Evolutionary conservation across 805 yeast species (phyloP), one percentile per base, ranked within the genome.

Genomic region (Yarrowia bubula): DNA sequence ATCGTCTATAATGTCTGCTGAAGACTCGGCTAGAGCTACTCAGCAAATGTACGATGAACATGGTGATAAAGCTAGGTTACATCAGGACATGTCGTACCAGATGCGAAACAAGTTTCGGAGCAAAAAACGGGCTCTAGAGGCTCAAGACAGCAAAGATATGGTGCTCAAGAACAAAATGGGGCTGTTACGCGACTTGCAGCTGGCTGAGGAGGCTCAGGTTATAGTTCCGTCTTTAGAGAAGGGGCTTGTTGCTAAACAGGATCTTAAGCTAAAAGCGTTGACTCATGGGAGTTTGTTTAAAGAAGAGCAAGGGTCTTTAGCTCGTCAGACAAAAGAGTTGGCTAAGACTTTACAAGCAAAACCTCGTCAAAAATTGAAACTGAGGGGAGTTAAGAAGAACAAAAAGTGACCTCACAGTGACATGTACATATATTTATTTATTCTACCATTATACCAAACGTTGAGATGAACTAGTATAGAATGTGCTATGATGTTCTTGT

Each of bases 111-210:
- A 13, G 17, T 55, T 55, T 8, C 5, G 61, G 22, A 28, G 47
- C 11, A 22, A 55, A 4, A 55, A 55, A 41, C 61, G 61, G 1
- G 8, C 2, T 3, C 3, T 55, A 10, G 61, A 55, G 9, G 61
- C 61, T 4, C 61, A 55, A n/a, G 22, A 55, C 6, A 18, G n/a
- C 3, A 32, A 8, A 3, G 61, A 55, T 8, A 55, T 10, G 28
- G 8, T 55, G 28, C 39, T 55, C 15, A 55, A 55, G 39, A 47
- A 55, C 31, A 55, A 55, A 13, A 55, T 55, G 61, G 61, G 61
- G 1, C 47, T 55, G 0, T n/a, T 55, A 17, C 44, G 61, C 4
- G 47, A 32, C 28, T 8, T 55, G 8, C 61, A 46, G 3, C 28
- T 55, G 3, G 61, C 47, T 8, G 15, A 31, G 2, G 61, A 55